These are phyloP conservation scores for Aspergillus sparsus DNA, from an alignment of 495 filamentous ascomycete species.

Conservation along the genomic window DNA sequence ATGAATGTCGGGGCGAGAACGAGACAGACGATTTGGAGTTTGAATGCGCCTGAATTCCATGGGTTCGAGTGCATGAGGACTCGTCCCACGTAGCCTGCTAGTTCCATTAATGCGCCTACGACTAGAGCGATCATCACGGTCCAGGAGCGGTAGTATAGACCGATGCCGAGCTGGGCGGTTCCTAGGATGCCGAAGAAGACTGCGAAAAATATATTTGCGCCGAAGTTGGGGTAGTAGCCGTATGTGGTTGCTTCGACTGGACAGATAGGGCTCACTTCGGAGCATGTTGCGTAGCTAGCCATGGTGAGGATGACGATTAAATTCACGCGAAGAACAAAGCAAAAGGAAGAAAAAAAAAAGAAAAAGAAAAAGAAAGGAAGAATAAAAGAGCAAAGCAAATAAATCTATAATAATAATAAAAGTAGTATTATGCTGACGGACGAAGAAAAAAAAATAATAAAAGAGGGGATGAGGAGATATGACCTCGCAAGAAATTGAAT, in stretches of 20 bases:
- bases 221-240: constrained; percentile 66
- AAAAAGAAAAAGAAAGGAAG: constrained; percentile 9
- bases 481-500: neutral
- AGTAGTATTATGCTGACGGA: neutral
- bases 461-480: constrained; percentile 1
- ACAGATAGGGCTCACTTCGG: constrained; percentile 50
- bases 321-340: neutral
- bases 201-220: constrained; percentile 62
- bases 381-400: constrained; percentile 1
- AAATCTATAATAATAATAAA: constrained; percentile 1
- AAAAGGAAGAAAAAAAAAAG: constrained; percentile 10
- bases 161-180: constrained; percentile 48
- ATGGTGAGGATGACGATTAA: constrained; percentile 22
- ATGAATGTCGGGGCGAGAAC: constrained; percentile 67
- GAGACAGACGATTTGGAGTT: constrained; percentile 68
- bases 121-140: constrained; percentile 57
- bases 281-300: constrained; percentile 42
- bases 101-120: constrained; percentile 49
- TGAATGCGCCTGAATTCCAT: constrained; percentile 58
- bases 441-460: neutral
- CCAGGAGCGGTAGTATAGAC: constrained; percentile 62
- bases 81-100: constrained; percentile 61
- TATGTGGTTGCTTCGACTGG: constrained; percentile 63
- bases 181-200: constrained; percentile 55
- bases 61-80: constrained; percentile 61